Evolutionary conservation across 176 grass and related monocot genomes (phyloP).

Genomic region (Juncus effusus): DNA sequence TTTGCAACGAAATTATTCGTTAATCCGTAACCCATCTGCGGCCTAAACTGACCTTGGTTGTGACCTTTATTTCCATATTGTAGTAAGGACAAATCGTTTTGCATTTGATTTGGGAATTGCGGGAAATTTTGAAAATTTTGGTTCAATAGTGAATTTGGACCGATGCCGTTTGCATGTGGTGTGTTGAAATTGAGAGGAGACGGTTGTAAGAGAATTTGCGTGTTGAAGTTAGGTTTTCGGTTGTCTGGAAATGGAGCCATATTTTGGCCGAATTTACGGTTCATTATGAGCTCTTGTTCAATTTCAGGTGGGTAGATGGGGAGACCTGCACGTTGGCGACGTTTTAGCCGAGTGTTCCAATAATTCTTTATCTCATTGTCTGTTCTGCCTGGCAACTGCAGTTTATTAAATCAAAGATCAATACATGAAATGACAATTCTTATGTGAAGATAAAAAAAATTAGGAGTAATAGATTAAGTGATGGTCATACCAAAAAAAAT

Average conservation of each 20-base stretch:
- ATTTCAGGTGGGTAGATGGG: slow-evolving; percentile 57
- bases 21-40: slow-evolving; percentile 18
- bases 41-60: slow-evolving; percentile 8
- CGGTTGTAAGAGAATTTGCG: slow-evolving; percentile 22
- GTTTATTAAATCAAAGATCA: too few relatives aligned
- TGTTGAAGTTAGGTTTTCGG: not conserved
- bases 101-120: slow-evolving; percentile 18
- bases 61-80: slow-evolving; percentile 11
- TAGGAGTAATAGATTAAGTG: too few relatives aligned
- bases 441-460: too few relatives aligned
- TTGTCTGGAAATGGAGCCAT: not conserved
- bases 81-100: slow-evolving; percentile 17
- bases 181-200: too few relatives aligned
- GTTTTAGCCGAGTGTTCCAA: slow-evolving; percentile 28
- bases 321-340: slow-evolving; percentile 54
- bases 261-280: slow-evolving; percentile 29
- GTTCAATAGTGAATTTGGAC: slow-evolving; percentile 18
- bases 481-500: too few relatives aligned
- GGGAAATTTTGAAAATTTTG: slow-evolving; percentile 13
- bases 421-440: too few relatives aligned
- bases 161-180: not conserved
- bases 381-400: too few relatives aligned
- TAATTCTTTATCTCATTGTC: too few relatives aligned
- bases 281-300: slow-evolving; percentile 36
- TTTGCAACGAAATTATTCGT: not conserved